These are phyloP conservation scores for Pseudogymnoascus sp. DNA, from an alignment of 2,329 filamentous ascomycete genomes.

Conservation along the genomic window DNA sequence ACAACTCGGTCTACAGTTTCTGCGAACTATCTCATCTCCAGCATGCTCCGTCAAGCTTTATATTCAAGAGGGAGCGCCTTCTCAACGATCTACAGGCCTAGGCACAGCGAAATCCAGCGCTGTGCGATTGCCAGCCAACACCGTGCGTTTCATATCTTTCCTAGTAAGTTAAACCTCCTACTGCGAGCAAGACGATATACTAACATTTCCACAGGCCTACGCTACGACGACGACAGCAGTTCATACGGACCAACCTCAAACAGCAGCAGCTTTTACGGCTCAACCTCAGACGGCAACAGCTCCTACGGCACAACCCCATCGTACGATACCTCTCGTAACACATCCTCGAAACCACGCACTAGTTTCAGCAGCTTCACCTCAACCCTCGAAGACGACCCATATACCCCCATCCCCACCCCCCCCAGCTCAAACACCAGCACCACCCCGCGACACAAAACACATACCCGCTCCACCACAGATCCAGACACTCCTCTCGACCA, in stretches of 20 bases:
- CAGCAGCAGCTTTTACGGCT: background rate
- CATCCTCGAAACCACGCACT: no score
- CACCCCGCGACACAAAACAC: no score
- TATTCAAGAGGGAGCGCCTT: background rate
- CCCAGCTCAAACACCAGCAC: no score
- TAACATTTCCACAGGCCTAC: background rate
- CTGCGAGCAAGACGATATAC: background rate
- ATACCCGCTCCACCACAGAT: no score
- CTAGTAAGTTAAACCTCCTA: background rate
- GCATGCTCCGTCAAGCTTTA: background rate
- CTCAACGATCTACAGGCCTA: background rate
- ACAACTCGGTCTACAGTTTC: background rate
- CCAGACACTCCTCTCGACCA: no score
- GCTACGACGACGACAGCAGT: background rate
- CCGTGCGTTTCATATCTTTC: background rate
- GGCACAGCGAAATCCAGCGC: background rate
- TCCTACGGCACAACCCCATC: no score
- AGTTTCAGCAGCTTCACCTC: no score
- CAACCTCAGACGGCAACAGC: background rate
- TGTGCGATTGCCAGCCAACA: background rate
- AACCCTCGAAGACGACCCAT: no score
- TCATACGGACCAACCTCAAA: background rate
- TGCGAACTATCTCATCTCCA: background rate
- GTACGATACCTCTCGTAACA: no score
- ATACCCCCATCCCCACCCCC: no score